Evolutionary conservation across 768 basidiomycete species (phyloP).

Genomic region (Coprinellus micaceus): DNA sequence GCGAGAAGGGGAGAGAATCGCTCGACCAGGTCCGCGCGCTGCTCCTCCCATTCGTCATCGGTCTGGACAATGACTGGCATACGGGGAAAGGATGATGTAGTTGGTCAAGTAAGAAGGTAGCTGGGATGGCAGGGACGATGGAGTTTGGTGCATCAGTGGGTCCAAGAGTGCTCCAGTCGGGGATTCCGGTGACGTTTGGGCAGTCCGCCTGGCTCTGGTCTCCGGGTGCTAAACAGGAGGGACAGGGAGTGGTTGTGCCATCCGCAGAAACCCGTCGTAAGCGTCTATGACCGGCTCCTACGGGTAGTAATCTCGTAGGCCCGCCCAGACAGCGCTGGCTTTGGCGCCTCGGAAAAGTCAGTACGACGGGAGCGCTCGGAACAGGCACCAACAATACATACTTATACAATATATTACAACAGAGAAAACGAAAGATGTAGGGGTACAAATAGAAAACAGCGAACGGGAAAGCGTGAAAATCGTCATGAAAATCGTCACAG

Average conservation of each 20-base stretch:
- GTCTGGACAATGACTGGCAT: background rate
- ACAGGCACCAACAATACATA: background rate
- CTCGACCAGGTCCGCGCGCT: background rate
- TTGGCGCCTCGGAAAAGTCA: too few species aligned
- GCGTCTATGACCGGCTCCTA: too few species aligned
- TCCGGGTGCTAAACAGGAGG: too few species aligned
- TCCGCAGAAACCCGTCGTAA: too few species aligned
- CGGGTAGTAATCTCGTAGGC: too few species aligned
- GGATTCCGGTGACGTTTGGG: background rate
- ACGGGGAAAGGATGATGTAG: too few species aligned
- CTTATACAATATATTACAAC: background rate
- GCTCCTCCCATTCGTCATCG: background rate
- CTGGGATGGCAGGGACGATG: too few species aligned
- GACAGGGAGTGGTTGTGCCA: too few species aligned
- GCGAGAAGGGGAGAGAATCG: background rate
- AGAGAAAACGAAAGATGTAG: background rate
- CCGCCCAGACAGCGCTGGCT: too few species aligned
- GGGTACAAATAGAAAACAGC: background rate
- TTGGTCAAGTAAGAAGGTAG: too few species aligned
- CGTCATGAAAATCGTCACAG: background rate
- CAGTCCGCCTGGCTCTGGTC: background rate
- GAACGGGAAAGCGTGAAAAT: background rate
- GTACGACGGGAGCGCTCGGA: too few species aligned
- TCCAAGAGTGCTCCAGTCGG: background rate
- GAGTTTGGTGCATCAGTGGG: background rate